Base-by-base conservation (phyloP, 2,329 filamentous ascomycete genomes). In the Beauveria brongniartii region DNA sequence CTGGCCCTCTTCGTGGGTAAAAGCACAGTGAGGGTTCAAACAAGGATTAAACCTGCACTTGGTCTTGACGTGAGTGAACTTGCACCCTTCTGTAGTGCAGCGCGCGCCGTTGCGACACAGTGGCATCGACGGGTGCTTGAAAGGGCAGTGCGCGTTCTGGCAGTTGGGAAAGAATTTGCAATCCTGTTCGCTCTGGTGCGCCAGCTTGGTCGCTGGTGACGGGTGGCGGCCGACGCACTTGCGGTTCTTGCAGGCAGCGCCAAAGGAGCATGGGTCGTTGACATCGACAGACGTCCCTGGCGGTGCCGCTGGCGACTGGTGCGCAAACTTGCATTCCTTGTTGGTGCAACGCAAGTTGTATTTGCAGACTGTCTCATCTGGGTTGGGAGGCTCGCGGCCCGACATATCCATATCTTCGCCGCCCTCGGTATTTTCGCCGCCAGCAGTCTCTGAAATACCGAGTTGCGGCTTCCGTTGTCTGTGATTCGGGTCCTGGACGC, bases 151-250 rank as follows among this genome's bases (percentile, higher is more conserved):
- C 9, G 87, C 83, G 73, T 97, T 97, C 55, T 91, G 88, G 79
- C 92, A 96, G 76, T 95, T 91, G 62, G 92, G 91, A 73, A 85
- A 96, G 80, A 92, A 96, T 70, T 89, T 91, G 83, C 92, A 96
- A 69, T 95, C 88, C 72, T 90, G 86, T 72, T 94, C 89, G 62
- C 86, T 82, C 75, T 96, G 89, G 71, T 93, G 90, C 28, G 87
- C 86, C 56, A 84, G 77, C 72, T 86, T 90, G 67, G 89, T 83
- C 6, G 93, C 92, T 1, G 94, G 94, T 7, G 92, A 97, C 2
- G 94, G 94, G 73, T 99, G 94, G 62, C 91, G 90, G 34, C 84
- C 92, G 9, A 89, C 90, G 71, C 94, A 99, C 77, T 97, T 97
- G 69, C 85, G 83, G 80, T 97, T 99, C 77, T 94, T 96, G 84